These are phyloP conservation scores for Blastobotrys arbuscula DNA, from an alignment of 1,139 yeast species.

Conservation along the genomic window DNA sequence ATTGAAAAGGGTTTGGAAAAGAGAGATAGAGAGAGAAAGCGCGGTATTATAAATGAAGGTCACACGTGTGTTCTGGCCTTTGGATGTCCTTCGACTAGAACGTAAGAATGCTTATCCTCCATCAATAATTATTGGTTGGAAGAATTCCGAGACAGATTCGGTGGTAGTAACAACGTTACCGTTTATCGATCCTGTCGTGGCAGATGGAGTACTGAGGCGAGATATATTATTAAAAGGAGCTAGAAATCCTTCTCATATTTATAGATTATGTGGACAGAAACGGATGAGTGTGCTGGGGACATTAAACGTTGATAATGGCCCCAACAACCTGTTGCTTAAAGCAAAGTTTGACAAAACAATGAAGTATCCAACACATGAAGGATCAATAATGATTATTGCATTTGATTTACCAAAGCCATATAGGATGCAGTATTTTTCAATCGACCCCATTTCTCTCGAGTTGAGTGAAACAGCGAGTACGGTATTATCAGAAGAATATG, in stretches of 20 bases:
- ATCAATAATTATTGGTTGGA: slow-evolving; percentile 34
- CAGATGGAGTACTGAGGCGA: slow-evolving; percentile 25
- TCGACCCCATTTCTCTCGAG: slow-evolving; percentile 65
- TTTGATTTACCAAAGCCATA: slow-evolving; percentile 72
- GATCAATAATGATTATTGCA: slow-evolving; percentile 39
- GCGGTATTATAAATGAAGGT: slow-evolving; percentile 5
- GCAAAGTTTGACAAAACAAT: slow-evolving; percentile 9
- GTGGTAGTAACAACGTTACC: slow-evolving; percentile 36
- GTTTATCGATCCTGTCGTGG: slow-evolving; percentile 25
- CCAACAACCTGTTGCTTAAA: slow-evolving; percentile 1
- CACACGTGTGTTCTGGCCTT: slow-evolving; percentile 37
- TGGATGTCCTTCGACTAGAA: slow-evolving; percentile 26
- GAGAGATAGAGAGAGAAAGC: too few species aligned
- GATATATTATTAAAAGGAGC: slow-evolving; percentile 27
- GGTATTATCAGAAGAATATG: slow-evolving; percentile 30
- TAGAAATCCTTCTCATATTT: slow-evolving; percentile 25
- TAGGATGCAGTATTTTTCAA: slow-evolving; percentile 73
- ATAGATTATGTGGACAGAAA: slow-evolving; percentile 27
- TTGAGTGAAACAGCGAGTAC: slow-evolving; percentile 38
- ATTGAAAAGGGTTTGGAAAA: too few species aligned
- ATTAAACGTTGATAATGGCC: slow-evolving; percentile 17
- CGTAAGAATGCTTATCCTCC: slow-evolving; percentile 21
- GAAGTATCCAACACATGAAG: slow-evolving; percentile 11
- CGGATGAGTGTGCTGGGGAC: slow-evolving; percentile 30
- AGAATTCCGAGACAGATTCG: slow-evolving; percentile 26